Evolutionary conservation across 805 yeast species (phyloP).

Genomic region (Dipodascus albidus): DNA sequence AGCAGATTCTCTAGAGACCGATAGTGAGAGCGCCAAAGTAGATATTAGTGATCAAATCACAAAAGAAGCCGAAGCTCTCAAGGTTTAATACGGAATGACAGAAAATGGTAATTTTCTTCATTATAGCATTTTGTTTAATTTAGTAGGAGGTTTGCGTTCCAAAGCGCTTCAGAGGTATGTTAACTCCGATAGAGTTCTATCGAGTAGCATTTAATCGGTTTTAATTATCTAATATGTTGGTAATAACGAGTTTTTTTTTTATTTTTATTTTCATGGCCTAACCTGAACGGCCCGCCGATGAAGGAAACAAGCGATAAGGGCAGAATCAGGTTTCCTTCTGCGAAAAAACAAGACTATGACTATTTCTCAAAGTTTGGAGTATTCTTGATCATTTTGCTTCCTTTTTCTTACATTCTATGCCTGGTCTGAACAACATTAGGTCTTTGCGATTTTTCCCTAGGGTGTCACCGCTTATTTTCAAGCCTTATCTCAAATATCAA

Average conservation of each 20-base stretch:
- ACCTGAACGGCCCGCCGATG: no score
- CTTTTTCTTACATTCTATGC: not conserved
- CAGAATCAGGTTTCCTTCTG: not conserved
- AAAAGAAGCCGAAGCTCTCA: not conserved
- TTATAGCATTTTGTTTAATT: constrained; percentile 1
- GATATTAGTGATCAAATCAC: no score
- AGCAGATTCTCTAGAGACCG: no score
- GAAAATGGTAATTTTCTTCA: not conserved
- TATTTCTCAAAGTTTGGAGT: not conserved
- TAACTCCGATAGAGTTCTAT: not conserved
- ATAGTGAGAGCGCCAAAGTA: no score
- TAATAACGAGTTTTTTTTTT: not conserved
- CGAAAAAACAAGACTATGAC: no score
- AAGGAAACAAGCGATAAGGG: not conserved
- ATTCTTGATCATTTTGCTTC: no score
- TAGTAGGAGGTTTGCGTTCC: not conserved
- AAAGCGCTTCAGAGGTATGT: not conserved
- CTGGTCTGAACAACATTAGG: not conserved
- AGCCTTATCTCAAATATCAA: not conserved
- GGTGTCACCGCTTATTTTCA: not conserved
- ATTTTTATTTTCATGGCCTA: not conserved
- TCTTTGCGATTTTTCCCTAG: not conserved
- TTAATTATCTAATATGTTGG: not conserved
- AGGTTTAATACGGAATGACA: not conserved
- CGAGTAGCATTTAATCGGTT: not conserved